Conservation (phyloP, 768 basidiomycete species). For the Leccinum arenicola region DNA sequence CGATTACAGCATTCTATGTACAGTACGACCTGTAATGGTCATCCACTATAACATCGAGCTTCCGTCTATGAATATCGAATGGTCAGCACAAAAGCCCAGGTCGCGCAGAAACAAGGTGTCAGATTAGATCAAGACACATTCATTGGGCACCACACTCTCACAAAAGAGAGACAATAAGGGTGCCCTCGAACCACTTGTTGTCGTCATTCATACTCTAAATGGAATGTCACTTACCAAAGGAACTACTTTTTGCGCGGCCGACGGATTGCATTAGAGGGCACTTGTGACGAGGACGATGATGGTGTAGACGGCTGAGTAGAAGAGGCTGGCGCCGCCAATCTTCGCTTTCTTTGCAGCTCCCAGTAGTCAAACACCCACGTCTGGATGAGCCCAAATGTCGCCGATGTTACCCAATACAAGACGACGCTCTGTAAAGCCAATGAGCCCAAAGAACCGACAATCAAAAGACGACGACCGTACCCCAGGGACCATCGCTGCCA, state of each 20-base stretch:
- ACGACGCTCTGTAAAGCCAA: constrained; percentile 48
- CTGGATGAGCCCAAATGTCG: constrained; percentile 69
- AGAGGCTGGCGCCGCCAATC: constrained; percentile 4
- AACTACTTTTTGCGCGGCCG: constrained; percentile 17
- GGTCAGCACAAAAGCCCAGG: constrained; percentile 11
- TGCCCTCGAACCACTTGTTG: constrained; percentile 72
- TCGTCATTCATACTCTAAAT: constrained; percentile 54
- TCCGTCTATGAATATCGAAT: neutral
- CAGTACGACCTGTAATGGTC: neutral
- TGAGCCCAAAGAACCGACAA: constrained; percentile 1
- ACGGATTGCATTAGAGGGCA: neutral
- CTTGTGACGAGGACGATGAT: neutral
- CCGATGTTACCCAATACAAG: constrained; percentile 78
- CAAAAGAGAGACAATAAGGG: constrained; percentile 35
- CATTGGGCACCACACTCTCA: constrained; percentile 49
- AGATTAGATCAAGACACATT: constrained; percentile 91
- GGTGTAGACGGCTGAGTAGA: neutral
- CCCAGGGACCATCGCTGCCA: constrained; percentile 69
- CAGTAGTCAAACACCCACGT: constrained; percentile 72
- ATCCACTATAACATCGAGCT: neutral
- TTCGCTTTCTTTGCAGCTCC: constrained; percentile 42
- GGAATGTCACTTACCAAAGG: constrained; percentile 16
- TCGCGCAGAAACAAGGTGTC: constrained; percentile 36
- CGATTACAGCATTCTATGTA: neutral
- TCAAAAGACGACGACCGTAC: constrained; percentile 37